These are phyloP conservation scores for Draba incana DNA, from an alignment of 345 rosid species.

Conservation along the genomic window DNA sequence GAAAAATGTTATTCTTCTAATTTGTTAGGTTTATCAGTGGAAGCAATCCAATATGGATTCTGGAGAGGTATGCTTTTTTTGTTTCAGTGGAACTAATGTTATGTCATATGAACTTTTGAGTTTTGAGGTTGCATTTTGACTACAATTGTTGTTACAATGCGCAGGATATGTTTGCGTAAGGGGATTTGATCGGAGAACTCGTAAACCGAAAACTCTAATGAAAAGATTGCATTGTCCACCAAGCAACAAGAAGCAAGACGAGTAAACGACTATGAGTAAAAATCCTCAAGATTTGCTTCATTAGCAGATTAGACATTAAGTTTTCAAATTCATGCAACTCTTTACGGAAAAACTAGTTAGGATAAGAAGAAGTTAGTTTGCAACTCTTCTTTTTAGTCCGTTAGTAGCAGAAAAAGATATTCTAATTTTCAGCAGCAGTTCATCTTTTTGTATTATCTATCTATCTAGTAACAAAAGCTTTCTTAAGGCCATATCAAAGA, in stretches of 20 bases:
- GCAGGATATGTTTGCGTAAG: constrained; percentile 93
- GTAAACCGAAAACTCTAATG: constrained; percentile 63
- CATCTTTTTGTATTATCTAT: too few relatives aligned
- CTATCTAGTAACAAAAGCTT: too few relatives aligned
- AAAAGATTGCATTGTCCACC: constrained; percentile 76
- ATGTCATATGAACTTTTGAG: not conserved
- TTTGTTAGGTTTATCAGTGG: constrained; percentile 66
- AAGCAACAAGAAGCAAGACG: constrained; percentile 45
- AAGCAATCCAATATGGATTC: constrained; percentile 72
- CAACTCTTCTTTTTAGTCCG: too few relatives aligned
- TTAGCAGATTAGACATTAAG: not conserved
- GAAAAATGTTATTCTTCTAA: constrained; percentile 9
- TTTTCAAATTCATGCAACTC: constrained; percentile 12
- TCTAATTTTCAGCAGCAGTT: too few relatives aligned
- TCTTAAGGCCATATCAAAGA: too few relatives aligned
- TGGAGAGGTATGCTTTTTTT: constrained; percentile 63
- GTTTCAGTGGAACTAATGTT: not conserved
- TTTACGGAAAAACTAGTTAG: not conserved
- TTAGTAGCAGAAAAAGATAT: too few relatives aligned
- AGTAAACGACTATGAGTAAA: not conserved
- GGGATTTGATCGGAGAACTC: constrained; percentile 64
- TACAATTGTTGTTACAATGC: constrained; percentile 6
- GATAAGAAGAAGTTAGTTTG: too few relatives aligned
- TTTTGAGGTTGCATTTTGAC: constrained; percentile 1
- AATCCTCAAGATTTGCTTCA: constrained; percentile 1